A percentile compares a stretch with the other conserved stretches of the same genome.
phyloP scores from a whole-genome alignment of 2,329 filamentous ascomycete species.

The Epichloe aotearoae region DNA sequence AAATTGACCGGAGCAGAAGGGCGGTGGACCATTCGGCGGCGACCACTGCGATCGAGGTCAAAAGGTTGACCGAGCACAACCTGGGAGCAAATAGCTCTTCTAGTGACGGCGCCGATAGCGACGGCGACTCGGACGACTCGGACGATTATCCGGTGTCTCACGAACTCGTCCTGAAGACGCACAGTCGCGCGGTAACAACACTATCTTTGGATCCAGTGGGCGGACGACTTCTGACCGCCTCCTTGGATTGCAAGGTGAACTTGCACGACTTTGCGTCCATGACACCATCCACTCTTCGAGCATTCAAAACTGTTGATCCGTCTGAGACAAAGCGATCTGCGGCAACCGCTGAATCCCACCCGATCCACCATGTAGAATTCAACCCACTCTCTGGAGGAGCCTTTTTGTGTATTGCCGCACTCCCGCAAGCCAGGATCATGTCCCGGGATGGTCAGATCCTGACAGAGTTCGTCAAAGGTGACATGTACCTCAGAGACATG shows the following conservation, averaged over 20 bases:
- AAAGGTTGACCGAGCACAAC: slow-evolving; percentile 7
- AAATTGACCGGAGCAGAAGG: slow-evolving; percentile 69
- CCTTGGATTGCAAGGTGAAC: slow-evolving; percentile 81
- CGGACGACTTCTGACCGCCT: slow-evolving; percentile 75
- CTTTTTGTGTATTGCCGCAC: slow-evolving; percentile 77
- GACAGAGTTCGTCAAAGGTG: slow-evolving; percentile 87
- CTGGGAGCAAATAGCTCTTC: slow-evolving; percentile 3
- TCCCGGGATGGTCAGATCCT: slow-evolving; percentile 77
- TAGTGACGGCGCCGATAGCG: slow-evolving; percentile 15
- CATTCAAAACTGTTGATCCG: slow-evolving; percentile 86
- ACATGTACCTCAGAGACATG: slow-evolving; percentile 97
- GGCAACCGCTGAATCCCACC: slow-evolving; percentile 67
- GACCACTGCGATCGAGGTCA: slow-evolving; percentile 1
- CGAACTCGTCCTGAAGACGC: slow-evolving; percentile 83
- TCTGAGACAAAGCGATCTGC: slow-evolving; percentile 58
- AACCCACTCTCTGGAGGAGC: slow-evolving; percentile 67
- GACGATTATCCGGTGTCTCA: slow-evolving; percentile 78
- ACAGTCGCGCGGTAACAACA: slow-evolving; percentile 75
- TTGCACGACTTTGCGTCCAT: slow-evolving; percentile 92
- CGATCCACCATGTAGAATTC: slow-evolving; percentile 77
- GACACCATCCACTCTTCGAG: slow-evolving; percentile 85
- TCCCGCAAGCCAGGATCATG: slow-evolving; percentile 80
- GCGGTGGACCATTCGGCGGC: slow-evolving; percentile 15
- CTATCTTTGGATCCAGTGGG: slow-evolving; percentile 76
- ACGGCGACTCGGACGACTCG: slow-evolving; percentile 27